These are phyloP conservation scores for Russula brevipes DNA, from an alignment of 768 basidiomycete species.

Conservation along the genomic window DNA sequence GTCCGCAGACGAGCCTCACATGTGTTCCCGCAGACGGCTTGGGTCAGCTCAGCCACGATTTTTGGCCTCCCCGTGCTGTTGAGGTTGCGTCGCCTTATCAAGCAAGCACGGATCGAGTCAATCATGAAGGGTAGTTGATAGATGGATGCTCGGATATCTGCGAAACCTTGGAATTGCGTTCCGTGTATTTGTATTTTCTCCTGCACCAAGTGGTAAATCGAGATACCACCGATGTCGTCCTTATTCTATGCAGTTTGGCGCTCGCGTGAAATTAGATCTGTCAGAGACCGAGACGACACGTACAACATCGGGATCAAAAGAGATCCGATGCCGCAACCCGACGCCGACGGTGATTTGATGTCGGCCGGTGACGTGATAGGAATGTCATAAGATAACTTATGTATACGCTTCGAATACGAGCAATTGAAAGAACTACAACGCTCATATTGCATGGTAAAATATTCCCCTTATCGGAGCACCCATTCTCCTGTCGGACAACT, in stretches of 20 bases:
- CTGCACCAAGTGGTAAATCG: neutral
- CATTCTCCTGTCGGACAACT: neutral
- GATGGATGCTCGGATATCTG: neutral
- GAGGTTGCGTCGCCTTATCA: constrained; percentile 54
- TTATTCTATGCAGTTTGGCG: too few relatives aligned
- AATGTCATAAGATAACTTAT: neutral
- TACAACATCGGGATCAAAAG: too few relatives aligned
- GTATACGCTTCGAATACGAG: neutral
- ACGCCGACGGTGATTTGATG: neutral
- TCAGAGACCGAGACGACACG: too few relatives aligned
- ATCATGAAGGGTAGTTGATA: constrained; percentile 66
- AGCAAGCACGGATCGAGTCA: constrained; percentile 67
- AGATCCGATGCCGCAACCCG: too few relatives aligned
- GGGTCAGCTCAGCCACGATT: constrained; percentile 46
- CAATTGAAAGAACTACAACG: neutral
- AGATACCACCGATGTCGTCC: neutral
- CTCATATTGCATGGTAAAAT: constrained; percentile 6
- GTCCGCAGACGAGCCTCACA: too few relatives aligned
- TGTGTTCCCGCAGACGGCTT: constrained; percentile 40
- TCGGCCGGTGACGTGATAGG: neutral
- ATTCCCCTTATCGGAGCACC: neutral
- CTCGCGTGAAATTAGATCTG: too few relatives aligned
- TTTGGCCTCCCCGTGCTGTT: constrained; percentile 53
- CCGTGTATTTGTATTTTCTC: neutral
- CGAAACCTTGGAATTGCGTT: neutral